Evolutionary conservation across 768 basidiomycete genomes (phyloP), one percentile per base, ranked within the genome.

Genomic region (Lentinula lateritia): DNA sequence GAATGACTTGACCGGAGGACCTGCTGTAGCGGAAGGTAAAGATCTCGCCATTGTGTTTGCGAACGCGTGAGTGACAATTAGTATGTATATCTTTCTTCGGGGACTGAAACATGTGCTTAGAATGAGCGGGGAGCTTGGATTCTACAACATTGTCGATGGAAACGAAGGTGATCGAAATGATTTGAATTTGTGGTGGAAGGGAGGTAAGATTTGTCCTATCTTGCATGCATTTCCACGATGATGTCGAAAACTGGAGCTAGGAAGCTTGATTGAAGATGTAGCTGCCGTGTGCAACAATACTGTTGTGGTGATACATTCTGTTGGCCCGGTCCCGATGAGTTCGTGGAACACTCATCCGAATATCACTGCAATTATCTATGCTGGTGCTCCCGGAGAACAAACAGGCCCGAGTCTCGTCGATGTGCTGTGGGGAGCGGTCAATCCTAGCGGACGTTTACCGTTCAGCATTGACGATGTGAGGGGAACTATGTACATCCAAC

Each of bases 221-320:
- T 36, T n/a, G n/a, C 0, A 42, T 20, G 52, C 3, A 28, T 28
- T 28, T 28, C 3, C 28, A 23, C 20, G 78, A 72, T 69, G 64
- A 72, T 18, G 46, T 68, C 3, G 71, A 74, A 56, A 73, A 74
- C n/a, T 58, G 70, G 9, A 6, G 35, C 32, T 43, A 56, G 55
- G 55, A 1, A 56, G 55, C 41, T 60, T 78, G 87, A 63, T 78
- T 70, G 66, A 79, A 60, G 71, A 77, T 0, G 86, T 89, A 3
- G 92, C 93, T 0, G 78, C 83, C 5, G 80, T 83, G 0, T 87
- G 86, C 72, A 82, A 76, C 64, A 92, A 92, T 70, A 92, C 90
- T 5, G 81, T 95, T 58, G 94, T 93, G 28, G 83, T 95, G 15
- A 75, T 90, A 1, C 87, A 93, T 72, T 85, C 85, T 7, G 89